A percentile compares a stretch with the other conserved stretches of the same genome.
These are phyloP conservation scores for Nicotiana obtusifolia DNA, from an alignment of 257 asterid genomes.

Conservation along the genomic window DNA sequence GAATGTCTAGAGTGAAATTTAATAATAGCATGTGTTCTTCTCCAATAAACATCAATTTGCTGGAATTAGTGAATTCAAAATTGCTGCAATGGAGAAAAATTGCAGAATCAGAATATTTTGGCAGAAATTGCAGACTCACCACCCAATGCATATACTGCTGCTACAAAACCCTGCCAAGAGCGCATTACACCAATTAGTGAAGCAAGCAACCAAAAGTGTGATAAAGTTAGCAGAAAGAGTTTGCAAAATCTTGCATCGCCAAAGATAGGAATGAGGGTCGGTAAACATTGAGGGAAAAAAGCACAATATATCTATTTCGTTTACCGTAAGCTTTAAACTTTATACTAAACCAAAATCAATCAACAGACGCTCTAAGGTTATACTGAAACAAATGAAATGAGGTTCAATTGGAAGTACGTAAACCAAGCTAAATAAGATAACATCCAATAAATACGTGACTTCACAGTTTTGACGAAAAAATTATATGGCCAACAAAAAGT, in stretches of 20 bases:
- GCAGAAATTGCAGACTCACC: conserved; percentile 14
- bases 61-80: not conserved
- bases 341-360: too few relatives aligned
- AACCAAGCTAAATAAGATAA: not conserved
- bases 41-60: not conserved
- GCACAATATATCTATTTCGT: not conserved
- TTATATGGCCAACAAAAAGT: not conserved
- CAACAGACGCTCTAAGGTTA: too few relatives aligned
- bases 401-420: not conserved
- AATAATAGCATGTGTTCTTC: not conserved
- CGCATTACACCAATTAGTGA: not conserved
- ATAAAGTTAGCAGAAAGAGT: not conserved
- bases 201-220: conserved; percentile 2
- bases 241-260: not conserved
- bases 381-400: not conserved
- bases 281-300: not conserved
- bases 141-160: conserved; percentile 9
- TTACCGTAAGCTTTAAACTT: not conserved
- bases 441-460: not conserved
- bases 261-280: not conserved
- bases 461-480: not conserved
- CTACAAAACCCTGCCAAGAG: conserved; percentile 15
- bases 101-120: not conserved
- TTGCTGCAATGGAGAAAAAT: not conserved
- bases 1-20: not conserved